Evolutionary conservation across 78 protist species (phyloP).

Genomic region (slime mould (Dictyostelium discoideum)): DNA sequence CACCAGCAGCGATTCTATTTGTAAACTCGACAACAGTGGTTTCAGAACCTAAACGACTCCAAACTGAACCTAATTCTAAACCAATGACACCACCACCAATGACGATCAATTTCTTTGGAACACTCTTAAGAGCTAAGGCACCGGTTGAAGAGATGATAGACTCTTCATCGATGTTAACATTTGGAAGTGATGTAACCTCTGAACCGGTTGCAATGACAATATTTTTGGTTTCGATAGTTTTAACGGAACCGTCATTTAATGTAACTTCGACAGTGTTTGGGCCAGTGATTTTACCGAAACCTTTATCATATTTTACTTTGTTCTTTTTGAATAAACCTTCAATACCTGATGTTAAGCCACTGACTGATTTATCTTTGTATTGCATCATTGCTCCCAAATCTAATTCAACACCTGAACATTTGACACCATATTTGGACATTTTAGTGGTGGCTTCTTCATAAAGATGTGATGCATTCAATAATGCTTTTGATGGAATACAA

Average conservation of each 20-base stretch:
- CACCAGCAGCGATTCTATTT: constrained; percentile 92
- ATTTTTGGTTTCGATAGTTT: constrained; percentile 88
- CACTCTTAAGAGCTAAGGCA: constrained; percentile 90
- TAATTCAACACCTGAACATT: constrained; percentile 69
- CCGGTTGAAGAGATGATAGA: constrained; percentile 97
- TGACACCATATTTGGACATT: constrained; percentile 88
- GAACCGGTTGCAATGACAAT: constrained; percentile 98
- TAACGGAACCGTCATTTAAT: constrained; percentile 77
- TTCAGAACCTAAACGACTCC: constrained; percentile 98
- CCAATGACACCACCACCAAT: constrained; percentile 99
- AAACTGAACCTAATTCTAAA: constrained; percentile 98
- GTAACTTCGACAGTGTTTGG: constrained; percentile 83
- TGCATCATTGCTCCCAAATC: constrained; percentile 89
- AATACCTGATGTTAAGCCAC: constrained; percentile 93
- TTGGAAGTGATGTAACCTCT: constrained; percentile 89
- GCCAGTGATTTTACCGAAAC: constrained; percentile 86
- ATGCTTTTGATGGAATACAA: constrained; percentile 99
- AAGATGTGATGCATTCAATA: constrained; percentile 97
- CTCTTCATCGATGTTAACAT: constrained; percentile 91
- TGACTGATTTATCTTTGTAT: constrained; percentile 91
- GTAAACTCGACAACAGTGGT: constrained; percentile 98
- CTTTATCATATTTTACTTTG: constrained; percentile 93
- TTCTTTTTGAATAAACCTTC: constrained; percentile 98
- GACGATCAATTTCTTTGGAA: constrained; percentile 97
- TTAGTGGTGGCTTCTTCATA: constrained; percentile 90